Percentiles rank a stretch among this genome's conserved stretches.
Evolutionary conservation across 441 rosid species (phyloP).

Genomic region (Aleurites moluccanus): DNA sequence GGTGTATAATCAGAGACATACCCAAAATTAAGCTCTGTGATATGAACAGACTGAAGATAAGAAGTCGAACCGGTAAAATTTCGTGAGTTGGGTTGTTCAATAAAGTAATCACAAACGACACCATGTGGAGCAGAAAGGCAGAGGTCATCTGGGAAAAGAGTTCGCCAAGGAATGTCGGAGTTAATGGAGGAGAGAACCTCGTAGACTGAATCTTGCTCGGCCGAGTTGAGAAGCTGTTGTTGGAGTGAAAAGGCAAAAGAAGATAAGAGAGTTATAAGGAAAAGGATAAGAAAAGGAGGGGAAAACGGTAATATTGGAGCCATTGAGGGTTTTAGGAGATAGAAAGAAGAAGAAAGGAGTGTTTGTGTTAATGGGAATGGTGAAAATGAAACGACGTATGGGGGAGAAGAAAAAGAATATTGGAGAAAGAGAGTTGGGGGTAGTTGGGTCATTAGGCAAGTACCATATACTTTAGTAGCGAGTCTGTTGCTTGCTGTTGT

Average conservation of each 20-base stretch:
- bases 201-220: slow-evolving; percentile 56
- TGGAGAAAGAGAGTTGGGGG: neutral
- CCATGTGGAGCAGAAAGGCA: slow-evolving; percentile 70
- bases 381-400: neutral
- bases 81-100: slow-evolving; percentile 17
- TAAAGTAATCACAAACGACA: slow-evolving; percentile 51
- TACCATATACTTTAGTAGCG: too few relatives aligned
- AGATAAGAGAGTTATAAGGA: slow-evolving; percentile 22
- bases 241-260: slow-evolving; percentile 12
- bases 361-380: too few relatives aligned
- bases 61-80: neutral
- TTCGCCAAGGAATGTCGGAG: slow-evolving; percentile 54
- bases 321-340: neutral
- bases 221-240: slow-evolving; percentile 39
- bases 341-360: neutral
- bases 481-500: neutral
- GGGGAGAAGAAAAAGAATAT: neutral
- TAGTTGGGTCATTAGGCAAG: neutral
- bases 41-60: slow-evolving; percentile 35
- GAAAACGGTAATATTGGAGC: neutral
- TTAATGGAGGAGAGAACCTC: slow-evolving; percentile 52
- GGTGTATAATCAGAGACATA: slow-evolving; percentile 58
- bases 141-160: slow-evolving; percentile 56
- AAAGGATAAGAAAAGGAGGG: slow-evolving; percentile 4
- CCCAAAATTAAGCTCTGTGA: slow-evolving; percentile 61